phyloP scores from a whole-genome alignment of 108 stramenopile genomes.

The Cyclotella sp. region DNA sequence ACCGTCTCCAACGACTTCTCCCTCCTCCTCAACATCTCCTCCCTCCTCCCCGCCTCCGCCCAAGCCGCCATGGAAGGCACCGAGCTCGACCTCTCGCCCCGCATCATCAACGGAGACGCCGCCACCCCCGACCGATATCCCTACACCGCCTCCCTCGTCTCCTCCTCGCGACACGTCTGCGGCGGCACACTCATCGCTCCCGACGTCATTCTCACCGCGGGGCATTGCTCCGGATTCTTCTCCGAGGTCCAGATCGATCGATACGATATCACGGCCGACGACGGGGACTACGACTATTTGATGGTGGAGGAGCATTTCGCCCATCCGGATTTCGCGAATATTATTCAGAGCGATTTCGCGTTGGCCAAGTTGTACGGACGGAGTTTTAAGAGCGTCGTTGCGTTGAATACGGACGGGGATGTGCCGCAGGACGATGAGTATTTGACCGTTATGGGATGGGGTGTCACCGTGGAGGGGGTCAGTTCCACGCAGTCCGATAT shows the following conservation, averaged over 20 bases:
- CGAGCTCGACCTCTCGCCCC: constrained; percentile 2
- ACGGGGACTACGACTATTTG: constrained; percentile 26
- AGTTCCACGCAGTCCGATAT: constrained; percentile 21
- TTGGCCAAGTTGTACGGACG: constrained; percentile 44
- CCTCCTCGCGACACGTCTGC: constrained; percentile 22
- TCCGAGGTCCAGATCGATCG: constrained; percentile 23
- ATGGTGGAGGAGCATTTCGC: constrained; percentile 32
- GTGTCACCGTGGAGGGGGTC: constrained; percentile 23
- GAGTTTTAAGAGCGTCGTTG: constrained; percentile 5
- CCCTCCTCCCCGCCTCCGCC: neutral
- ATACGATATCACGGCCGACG: constrained; percentile 13
- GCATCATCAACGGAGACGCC: constrained; percentile 56
- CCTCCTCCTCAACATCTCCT: neutral
- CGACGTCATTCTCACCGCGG: constrained; percentile 63
- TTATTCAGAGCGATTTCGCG: constrained; percentile 47
- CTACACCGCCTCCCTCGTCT: constrained; percentile 45
- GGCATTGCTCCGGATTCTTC: constrained; percentile 48
- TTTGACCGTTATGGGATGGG: constrained; percentile 45
- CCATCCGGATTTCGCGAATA: constrained; percentile 36
- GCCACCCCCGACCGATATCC: constrained; percentile 43
- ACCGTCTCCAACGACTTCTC: neutral
- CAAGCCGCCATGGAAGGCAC: neutral
- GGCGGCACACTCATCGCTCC: constrained; percentile 62
- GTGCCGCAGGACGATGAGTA: constrained; percentile 22
- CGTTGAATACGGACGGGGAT: constrained; percentile 20